Base-by-base conservation (phyloP, 768 basidiomycete genomes). In the Suillus cothurnatus region DNA sequence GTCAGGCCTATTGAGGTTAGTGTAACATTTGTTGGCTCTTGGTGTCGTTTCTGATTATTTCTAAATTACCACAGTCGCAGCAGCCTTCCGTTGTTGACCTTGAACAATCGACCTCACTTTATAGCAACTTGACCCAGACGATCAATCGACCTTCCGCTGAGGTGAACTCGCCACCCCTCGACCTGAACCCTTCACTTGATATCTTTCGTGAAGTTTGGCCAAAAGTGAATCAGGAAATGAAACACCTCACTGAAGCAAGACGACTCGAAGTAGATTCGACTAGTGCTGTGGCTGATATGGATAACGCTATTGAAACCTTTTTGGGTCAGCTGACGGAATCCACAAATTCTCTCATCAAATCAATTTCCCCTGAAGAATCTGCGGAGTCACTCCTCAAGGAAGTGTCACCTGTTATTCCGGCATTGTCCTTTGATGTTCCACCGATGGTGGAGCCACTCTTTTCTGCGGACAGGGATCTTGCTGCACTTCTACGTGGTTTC, bases 211-310 rank as follows among this genome's bases (percentile, higher is more conserved):
- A 75, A 59, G 64, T 75, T 61, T 80, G 79, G 79, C 78, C 77
- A 8, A 77, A 70, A 64, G 74, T 76, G 26, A 74, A 74, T 32
- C 77, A 79, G 64, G 80, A 81, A 67, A 75, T 80, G 67, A 71
- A 71, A 52, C 76, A 79, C 61, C 61, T 80, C 39, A 70, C 74
- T 63, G 68, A 68, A 3, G 52, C 55, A 36, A 69, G 69, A 52
- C 64, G 28, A 38, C 17, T 23, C 49, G 57, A 61, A 36, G 21
- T 17, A 26, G 57, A 38, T 8, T n/a, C 15, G 47, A 23, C 31
- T 19, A 9, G 55, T 41, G 26, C 38, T 21, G 38, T 21, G 34
- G 26, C 36, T 38, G 58, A 39, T 5, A 32, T 21, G 19, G 36
- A 17, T n/a, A n/a, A 31, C 11, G n/a, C 11, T 34, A 6, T 57